Conservation (phyloP, 495 filamentous ascomycete species). For the Lentithecium fluviatile region DNA sequence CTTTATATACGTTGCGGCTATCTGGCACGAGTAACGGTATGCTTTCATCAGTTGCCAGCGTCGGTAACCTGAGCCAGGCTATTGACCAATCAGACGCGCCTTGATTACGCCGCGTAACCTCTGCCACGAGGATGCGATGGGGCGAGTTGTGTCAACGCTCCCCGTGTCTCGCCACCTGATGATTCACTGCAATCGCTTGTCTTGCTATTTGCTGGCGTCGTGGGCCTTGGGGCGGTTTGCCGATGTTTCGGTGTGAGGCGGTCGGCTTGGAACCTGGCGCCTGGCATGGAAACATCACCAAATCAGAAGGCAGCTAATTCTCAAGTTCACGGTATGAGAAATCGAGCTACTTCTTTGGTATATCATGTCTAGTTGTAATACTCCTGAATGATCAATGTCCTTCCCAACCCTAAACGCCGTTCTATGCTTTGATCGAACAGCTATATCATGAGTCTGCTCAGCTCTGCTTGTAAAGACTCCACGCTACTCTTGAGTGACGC, state of each 20-base stretch:
- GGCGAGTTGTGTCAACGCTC: background rate
- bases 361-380: background rate
- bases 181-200: background rate
- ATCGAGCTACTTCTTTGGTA: too few relatives aligned
- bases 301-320: too few relatives aligned
- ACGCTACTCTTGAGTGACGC: conserved; percentile 11
- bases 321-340: too few relatives aligned
- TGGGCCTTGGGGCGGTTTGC: background rate
- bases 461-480: conserved; percentile 4
- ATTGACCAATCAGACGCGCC: conserved; percentile 5
- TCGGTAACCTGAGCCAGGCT: conserved; percentile 9
- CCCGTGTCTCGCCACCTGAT: conserved; percentile 6
- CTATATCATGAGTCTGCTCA: conserved; percentile 16
- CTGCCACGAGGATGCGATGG: background rate
- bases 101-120: background rate
- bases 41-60: background rate
- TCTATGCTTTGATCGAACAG: background rate
- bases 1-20: conserved; percentile 14
- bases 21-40: background rate
- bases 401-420: background rate
- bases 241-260: too few relatives aligned
- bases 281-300: too few relatives aligned
- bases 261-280: too few relatives aligned
- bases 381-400: too few relatives aligned
- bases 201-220: background rate